Evolutionary conservation across 768 basidiomycete genomes (phyloP), one percentile per base, ranked within the genome.

Genomic region (Strobilomyces confusus): DNA sequence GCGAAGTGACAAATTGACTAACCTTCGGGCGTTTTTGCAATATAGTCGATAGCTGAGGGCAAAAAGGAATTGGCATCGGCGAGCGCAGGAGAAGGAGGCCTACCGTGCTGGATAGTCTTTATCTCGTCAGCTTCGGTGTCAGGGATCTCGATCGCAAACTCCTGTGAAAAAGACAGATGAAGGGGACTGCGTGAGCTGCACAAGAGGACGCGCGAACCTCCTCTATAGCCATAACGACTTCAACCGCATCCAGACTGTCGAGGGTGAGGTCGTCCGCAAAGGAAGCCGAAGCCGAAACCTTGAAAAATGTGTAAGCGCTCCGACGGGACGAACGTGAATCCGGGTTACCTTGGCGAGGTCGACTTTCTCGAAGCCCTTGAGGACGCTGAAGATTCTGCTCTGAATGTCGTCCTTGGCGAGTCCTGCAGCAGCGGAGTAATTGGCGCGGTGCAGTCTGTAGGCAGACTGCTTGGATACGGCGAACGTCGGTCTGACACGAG

Each of bases 151-250:
- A 99, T 95, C 26, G 82, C 79, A 69, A 99, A 99, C 66, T 98
- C 97, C 92, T 98, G 62, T 33, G 17, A 50, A 30, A 41, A 17
- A n/a, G n/a, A 6, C 15, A 34, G 4, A 8, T 51, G 20, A 49
- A 50, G 48, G n/a, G n/a, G 36, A 17, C 50, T 55, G 37, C 37
- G 37, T 50, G 19, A 40, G 51, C 43, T 20, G 3, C n/a, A 51
- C 32, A 26, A 36, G 40, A 51, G 38, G 51, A 52, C 47, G 19
- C 22, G 23, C 58, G 48, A 61, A 84, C 87, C 82, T 94, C 97
- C 75, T 99, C 97, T 61, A 99, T 87, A 37, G 95, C 93, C 94
- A 99, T 97, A 63, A 98, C 91, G 25, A 98, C 94, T 72, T 99
- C 97, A 19, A 99, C 95, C 19, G 94, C 82, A 70, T 99, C 97